These are phyloP conservation scores for Truncatella angustata DNA, from an alignment of 2,329 filamentous ascomycete genomes.

Conservation along the genomic window DNA sequence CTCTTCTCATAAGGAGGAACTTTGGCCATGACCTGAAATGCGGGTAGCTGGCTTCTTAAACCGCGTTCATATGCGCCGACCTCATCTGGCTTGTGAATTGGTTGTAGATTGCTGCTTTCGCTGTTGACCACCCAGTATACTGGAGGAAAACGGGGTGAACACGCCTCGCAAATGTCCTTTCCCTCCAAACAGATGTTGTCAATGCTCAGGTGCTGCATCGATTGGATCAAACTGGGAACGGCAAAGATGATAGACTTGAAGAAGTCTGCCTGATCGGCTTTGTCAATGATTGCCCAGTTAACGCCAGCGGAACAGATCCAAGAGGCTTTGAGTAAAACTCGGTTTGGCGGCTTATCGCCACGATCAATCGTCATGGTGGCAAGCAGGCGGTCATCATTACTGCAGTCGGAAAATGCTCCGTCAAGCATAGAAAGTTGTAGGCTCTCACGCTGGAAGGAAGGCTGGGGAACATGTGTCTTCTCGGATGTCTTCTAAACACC, in stretches of 20 bases:
- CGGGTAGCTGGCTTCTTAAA: background rate
- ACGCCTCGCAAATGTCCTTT: background rate
- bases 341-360: background rate
- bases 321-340: background rate
- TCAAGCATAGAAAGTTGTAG: background rate
- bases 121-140: background rate
- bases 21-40: conserved; percentile 3
- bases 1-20: too few relatives aligned
- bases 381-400: background rate
- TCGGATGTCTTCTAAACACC: background rate
- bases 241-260: background rate
- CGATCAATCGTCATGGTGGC: background rate
- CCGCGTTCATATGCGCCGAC: background rate
- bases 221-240: background rate
- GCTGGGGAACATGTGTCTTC: background rate
- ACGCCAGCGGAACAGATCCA: background rate
- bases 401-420: background rate
- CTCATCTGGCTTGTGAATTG: background rate
- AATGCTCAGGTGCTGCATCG: background rate
- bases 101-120: background rate
- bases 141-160: background rate
- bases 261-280: background rate
- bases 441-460: background rate
- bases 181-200: background rate
- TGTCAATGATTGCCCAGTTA: background rate